phyloP scores from a whole-genome alignment of 441 rosid genomes.

The Adansonia grandidieri region DNA sequence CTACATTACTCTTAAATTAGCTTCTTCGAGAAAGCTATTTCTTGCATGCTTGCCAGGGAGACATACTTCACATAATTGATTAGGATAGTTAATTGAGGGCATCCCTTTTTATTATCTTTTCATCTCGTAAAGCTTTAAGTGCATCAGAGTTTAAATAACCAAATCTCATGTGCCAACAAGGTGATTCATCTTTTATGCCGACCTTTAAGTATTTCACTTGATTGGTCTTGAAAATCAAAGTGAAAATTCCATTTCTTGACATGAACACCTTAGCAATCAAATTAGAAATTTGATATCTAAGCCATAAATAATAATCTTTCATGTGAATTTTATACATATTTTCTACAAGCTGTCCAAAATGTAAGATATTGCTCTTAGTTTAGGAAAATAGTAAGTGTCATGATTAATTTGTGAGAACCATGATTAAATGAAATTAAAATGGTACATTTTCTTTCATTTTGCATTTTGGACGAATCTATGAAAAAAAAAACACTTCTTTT shows the following conservation, averaged over 20 bases:
- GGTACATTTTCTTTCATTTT: no score
- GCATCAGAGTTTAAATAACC: no score
- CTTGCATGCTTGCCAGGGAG: not conserved
- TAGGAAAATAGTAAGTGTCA: no score
- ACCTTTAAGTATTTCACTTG: no score
- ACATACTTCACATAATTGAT: not conserved
- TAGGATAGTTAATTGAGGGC: not conserved
- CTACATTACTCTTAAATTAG: no score
- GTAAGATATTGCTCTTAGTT: no score
- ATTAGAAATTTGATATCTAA: not conserved
- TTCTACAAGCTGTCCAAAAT: not conserved
- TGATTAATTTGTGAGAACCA: no score
- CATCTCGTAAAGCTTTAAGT: not conserved
- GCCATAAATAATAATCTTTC: not conserved
- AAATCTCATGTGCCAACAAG: not conserved
- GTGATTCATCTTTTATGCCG: not conserved
- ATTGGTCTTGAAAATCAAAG: not conserved
- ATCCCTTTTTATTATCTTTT: no score
- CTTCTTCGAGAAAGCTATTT: no score
- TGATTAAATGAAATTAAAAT: no score
- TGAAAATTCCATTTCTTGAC: not conserved
- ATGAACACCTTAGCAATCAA: not conserved
- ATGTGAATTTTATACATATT: not conserved
- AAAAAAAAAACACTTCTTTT: no score
- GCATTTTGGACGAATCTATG: no score